Base-by-base conservation (phyloP, 2,329 filamentous ascomycete genomes). In the Trichoderma pleuroti region DNA sequence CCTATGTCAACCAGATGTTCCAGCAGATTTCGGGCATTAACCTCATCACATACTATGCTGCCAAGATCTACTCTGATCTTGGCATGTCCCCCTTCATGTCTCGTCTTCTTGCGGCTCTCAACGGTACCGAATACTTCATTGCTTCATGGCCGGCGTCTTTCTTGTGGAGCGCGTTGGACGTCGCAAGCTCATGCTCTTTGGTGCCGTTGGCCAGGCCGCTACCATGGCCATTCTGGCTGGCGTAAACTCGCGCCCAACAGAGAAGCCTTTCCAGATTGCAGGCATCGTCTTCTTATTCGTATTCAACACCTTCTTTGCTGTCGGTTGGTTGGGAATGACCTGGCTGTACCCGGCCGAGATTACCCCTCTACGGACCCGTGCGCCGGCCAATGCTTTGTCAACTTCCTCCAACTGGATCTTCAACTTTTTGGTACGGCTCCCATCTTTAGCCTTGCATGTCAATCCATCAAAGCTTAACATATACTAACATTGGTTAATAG, bases 171-270 rank as follows among this genome's bases (percentile, higher is more conserved):
- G 87, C 2, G 87, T 90, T 4, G 90, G 90, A 12, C 88, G 92
- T 32, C 86, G 91, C 21, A 87, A 87, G 76, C 85, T 93, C 72
- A 93, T 94, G 90, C 80, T 93, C 21, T 87, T 92, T 73, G 91
- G 91, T 67, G 88, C 88, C 46, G 77, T 85, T 2, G 88, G 88
- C 71, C 88, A 91, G 77, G 88, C 86, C 1, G 82, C 80, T 1
- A 84, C 87, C 65, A 93, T 93, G 91, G 86, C 89, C 2, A 84
- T 93, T 46, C 82, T 89, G 46, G 83, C 85, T 0, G 83, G 84
- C 39, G 82, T 91, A 70, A 89, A 88, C 73, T 85, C 84, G 0
- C 82, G 84, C 71, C 84, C 86, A 62, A 75, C 80, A 5, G 79
- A 83, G 74, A 84, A 73, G 80, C 82, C 64, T 78, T 88, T 80